A percentile compares a stretch with the other conserved stretches of the same genome.
Conservation (phyloP, 2,329 filamentous ascomycete species). For the Fusarium sp. region DNA sequence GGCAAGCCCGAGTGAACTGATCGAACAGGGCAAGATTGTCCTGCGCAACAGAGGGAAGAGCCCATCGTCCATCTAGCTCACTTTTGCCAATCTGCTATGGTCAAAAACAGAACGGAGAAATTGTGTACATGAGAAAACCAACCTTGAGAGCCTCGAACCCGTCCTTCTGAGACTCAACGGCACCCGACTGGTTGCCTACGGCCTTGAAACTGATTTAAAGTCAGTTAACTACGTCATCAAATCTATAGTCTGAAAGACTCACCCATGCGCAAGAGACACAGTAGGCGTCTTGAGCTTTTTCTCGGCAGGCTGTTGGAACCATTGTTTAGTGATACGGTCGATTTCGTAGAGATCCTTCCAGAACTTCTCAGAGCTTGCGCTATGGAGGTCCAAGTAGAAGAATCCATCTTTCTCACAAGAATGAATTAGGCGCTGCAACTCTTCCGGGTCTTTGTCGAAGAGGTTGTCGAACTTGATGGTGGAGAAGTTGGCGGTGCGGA, state of each 20-base stretch:
- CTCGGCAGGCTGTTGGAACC: constrained; percentile 17
- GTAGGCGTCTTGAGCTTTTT: constrained; percentile 22
- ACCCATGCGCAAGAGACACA: constrained; percentile 18
- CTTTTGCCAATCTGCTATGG: background rate
- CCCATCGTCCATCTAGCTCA: constrained; percentile 15
- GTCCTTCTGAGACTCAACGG: constrained; percentile 4
- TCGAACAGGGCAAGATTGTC: constrained; percentile 15
- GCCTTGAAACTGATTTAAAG: constrained; percentile 14
- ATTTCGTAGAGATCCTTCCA: constrained; percentile 9
- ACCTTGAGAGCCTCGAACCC: constrained; percentile 26
- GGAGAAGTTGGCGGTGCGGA: background rate
- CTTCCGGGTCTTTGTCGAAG: constrained; percentile 7
- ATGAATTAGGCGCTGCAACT: background rate
- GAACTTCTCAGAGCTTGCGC: constrained; percentile 1
- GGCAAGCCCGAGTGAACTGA: constrained; percentile 9
- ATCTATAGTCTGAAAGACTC: background rate
- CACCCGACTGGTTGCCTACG: constrained; percentile 18
- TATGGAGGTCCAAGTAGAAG: constrained; percentile 24
- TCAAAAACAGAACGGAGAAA: background rate
- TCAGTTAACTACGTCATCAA: background rate
- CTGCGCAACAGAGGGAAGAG: constrained; percentile 8
- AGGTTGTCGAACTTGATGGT: constrained; percentile 12
- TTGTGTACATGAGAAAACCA: background rate
- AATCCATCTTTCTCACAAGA: constrained; percentile 22
- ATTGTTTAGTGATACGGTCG: constrained; percentile 1